Evolutionary conservation across 331 rosid species (phyloP).

Genomic region (Ulmus americana): DNA sequence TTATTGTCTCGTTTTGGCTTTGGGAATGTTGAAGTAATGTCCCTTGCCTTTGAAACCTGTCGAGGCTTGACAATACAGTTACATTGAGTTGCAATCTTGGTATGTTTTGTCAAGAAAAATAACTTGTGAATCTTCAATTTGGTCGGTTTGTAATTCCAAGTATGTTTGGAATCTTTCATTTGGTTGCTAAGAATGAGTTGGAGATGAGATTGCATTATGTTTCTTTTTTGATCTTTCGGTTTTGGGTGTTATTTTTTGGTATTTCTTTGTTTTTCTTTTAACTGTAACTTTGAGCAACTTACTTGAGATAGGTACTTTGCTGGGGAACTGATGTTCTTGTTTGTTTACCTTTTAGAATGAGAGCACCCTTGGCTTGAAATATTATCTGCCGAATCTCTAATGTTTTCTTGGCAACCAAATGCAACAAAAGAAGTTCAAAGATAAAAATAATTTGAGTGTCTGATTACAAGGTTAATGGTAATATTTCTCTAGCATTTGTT

Average conservation of each 20-base stretch:
- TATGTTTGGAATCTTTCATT: not conserved
- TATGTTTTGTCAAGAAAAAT: not conserved
- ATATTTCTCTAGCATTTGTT: slow-evolving; percentile 5
- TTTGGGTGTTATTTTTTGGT: not conserved
- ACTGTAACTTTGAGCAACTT: not conserved
- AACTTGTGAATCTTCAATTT: not conserved
- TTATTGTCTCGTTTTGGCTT: not conserved
- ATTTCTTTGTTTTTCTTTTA: not conserved
- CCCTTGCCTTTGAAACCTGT: not conserved
- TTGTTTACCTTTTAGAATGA: slow-evolving; percentile 10
- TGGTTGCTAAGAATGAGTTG: not conserved
- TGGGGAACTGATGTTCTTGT: slow-evolving; percentile 13
- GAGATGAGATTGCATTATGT: not conserved
- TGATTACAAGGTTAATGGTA: slow-evolving; percentile 27
- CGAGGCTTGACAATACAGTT: not conserved
- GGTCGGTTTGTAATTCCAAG: not conserved
- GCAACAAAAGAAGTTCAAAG: slow-evolving; percentile 39
- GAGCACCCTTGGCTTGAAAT: slow-evolving; percentile 10
- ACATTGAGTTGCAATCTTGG: not conserved
- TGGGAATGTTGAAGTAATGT: not conserved
- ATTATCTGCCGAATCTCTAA: slow-evolving; percentile 40
- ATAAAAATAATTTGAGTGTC: slow-evolving; percentile 39
- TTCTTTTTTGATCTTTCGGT: not conserved
- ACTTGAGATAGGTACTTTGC: not conserved
- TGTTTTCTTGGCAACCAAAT: slow-evolving; percentile 43